Percentiles rank a stretch among this genome's conserved stretches.
Conservation (phyloP, 2,329 filamentous ascomycete species). For the Clathrospora elynae region DNA sequence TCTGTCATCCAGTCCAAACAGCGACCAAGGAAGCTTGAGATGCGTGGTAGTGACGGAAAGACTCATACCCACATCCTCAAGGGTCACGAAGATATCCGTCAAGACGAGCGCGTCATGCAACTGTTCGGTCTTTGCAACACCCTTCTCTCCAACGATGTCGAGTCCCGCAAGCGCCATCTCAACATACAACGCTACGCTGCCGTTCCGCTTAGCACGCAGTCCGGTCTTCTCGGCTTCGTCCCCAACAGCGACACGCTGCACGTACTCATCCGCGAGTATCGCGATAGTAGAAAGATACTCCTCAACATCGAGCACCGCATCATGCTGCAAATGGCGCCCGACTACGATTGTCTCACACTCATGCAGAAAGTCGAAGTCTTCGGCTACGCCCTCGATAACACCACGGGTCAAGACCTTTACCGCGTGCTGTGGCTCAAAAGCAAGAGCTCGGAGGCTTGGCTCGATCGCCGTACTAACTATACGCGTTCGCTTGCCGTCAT, state of each 20-base stretch:
- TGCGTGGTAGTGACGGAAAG: slow-evolving; percentile 86
- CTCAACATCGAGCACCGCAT: slow-evolving; percentile 99
- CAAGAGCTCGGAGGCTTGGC: slow-evolving; percentile 96
- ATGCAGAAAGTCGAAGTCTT: slow-evolving; percentile 99
- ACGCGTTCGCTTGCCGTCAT: slow-evolving; percentile 96
- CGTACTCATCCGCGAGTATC: slow-evolving; percentile 94
- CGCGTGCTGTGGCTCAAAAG: slow-evolving; percentile 98
- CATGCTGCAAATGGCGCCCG: slow-evolving; percentile 99
- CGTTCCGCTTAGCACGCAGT: slow-evolving; percentile 96
- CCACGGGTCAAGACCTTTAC: slow-evolving; percentile 97
- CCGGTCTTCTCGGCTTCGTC: slow-evolving; percentile 93
- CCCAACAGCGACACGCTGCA: slow-evolving; percentile 97
- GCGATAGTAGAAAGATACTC: slow-evolving; percentile 94
- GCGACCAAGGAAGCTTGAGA: slow-evolving; percentile 83
- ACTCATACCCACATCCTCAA: slow-evolving; percentile 91
- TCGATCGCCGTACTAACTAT: slow-evolving; percentile 97
- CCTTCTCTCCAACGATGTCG: slow-evolving; percentile 86
- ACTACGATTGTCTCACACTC: slow-evolving; percentile 96
- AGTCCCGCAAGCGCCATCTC: slow-evolving; percentile 95
- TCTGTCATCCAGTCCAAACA: slow-evolving; percentile 97
- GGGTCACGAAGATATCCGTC: slow-evolving; percentile 98
- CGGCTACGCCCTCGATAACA: slow-evolving; percentile 98
- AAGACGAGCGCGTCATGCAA: slow-evolving; percentile 99
- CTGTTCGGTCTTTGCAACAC: slow-evolving; percentile 98
- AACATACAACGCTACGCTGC: slow-evolving; percentile 95